Evolutionary conservation across 1,284 basidiomycete genomes (phyloP).

Genomic region (Trametes pubescens): DNA sequence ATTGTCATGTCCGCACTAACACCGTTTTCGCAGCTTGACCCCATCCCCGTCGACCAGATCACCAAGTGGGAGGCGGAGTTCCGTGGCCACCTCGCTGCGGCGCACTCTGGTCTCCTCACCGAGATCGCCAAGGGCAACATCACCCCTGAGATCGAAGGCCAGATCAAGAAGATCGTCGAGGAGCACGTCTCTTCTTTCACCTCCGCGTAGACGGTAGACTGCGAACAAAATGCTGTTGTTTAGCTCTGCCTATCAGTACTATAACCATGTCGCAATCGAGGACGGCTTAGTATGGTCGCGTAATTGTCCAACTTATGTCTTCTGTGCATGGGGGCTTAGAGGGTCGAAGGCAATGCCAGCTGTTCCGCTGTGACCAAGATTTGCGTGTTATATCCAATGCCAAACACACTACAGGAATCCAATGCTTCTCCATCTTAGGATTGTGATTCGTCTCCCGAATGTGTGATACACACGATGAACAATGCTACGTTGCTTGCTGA

Average conservation of each 20-base stretch:
- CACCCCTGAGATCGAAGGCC: conserved; percentile 88
- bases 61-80: conserved; percentile 93
- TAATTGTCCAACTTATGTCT: conserved; percentile 24
- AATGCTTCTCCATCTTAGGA: no score
- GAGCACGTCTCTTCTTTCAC: conserved; percentile 87
- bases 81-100: conserved; percentile 80
- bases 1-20: conserved; percentile 18
- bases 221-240: conserved; percentile 33
- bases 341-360: not conserved
- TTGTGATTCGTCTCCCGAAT: no score
- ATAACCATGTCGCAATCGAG: conserved; percentile 30
- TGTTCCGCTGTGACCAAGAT: not conserved
- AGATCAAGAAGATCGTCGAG: conserved; percentile 93
- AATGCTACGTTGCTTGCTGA: no score
- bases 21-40: conserved; percentile 70
- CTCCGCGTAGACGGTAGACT: conserved; percentile 49
- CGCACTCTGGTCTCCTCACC: conserved; percentile 76
- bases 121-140: conserved; percentile 87
- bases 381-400: not conserved
- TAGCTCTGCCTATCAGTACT: conserved; percentile 32
- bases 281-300: conserved; percentile 32
- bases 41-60: conserved; percentile 94
- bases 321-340: not conserved
- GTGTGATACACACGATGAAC: no score
- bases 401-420: no score